A percentile compares a stretch with the other conserved stretches of the same genome.
phyloP scores from a whole-genome alignment of 257 asterid genomes.

The Orobanche coerulescens region DNA sequence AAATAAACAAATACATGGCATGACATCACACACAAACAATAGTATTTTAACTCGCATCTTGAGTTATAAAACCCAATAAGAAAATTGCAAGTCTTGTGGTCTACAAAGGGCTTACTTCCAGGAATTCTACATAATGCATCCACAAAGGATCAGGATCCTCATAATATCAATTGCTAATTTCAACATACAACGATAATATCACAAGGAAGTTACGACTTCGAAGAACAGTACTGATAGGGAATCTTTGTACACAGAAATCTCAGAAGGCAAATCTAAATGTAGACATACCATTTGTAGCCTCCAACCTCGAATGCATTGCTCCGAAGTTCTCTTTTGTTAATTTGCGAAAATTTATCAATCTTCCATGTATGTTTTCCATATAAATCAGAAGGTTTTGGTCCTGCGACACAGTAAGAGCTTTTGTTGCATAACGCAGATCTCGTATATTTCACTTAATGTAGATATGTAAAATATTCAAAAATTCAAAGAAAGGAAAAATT shows the following conservation, averaged over 20 bases:
- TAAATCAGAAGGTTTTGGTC: constrained; percentile 45
- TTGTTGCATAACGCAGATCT: neutral
- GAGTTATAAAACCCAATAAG: constrained; percentile 2
- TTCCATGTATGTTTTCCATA: constrained; percentile 57
- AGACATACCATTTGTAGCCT: constrained; percentile 50
- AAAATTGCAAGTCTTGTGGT: constrained; percentile 7
- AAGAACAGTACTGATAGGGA: constrained; percentile 7
- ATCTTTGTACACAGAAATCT: constrained; percentile 8
- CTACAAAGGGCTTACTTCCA: neutral
- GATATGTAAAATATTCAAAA: neutral
- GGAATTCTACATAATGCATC: neutral
- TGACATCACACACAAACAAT: constrained; percentile 6
- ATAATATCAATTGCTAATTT: neutral
- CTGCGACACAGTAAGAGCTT: constrained; percentile 27
- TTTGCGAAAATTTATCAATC: constrained; percentile 50
- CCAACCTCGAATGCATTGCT: constrained; percentile 59
- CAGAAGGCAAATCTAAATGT: constrained; percentile 14
- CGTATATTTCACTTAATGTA: neutral
- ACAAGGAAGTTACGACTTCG: constrained; percentile 7
- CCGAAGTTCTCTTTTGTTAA: constrained; percentile 54
- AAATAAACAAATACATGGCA: neutral
- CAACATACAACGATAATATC: constrained; percentile 3
- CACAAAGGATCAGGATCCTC: constrained; percentile 1
- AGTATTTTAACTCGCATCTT: constrained; percentile 1
- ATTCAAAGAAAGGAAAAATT: no score